Percentiles rank a stretch among this genome's conserved stretches.
phyloP scores from a whole-genome alignment of 2,329 filamentous ascomycete genomes.

The Fusarium aywerte region DNA sequence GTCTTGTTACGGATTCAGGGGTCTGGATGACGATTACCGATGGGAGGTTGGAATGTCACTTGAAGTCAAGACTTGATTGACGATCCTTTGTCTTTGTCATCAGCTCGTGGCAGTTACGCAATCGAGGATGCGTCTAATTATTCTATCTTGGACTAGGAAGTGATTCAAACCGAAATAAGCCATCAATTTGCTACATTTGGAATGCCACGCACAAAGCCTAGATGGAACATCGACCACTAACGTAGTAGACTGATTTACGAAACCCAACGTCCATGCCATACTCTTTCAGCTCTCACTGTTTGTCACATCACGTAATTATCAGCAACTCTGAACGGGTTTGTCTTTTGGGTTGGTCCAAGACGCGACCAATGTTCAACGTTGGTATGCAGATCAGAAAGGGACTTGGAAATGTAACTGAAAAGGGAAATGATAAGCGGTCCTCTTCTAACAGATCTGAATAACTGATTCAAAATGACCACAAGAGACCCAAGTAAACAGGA shows the following conservation, averaged over 20 bases:
- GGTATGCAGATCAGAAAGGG: conserved; percentile 33
- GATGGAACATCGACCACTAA: conserved; percentile 6
- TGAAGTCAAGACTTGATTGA: conserved; percentile 8
- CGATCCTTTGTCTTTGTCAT: conserved; percentile 11
- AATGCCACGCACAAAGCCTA: too few relatives aligned
- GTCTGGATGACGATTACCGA: conserved; percentile 19
- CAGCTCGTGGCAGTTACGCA: conserved; percentile 8
- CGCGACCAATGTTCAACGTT: conserved; percentile 2
- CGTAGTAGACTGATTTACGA: not conserved
- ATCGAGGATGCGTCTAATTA: conserved; percentile 3
- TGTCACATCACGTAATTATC: not conserved
- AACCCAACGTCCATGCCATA: conserved; percentile 9
- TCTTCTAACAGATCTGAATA: not conserved
- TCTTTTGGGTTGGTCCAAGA: not conserved
- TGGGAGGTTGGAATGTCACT: conserved; percentile 10
- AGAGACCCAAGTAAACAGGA: not conserved
- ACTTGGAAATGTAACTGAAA: conserved; percentile 5
- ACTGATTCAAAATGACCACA: not conserved
- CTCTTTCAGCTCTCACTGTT: not conserved
- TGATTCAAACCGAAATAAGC: too few relatives aligned
- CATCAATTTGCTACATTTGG: too few relatives aligned
- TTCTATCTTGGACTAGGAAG: not conserved
- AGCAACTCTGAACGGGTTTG: conserved; percentile 18
- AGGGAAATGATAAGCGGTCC: not conserved
- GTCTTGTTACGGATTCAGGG: conserved; percentile 25